Conservation (phyloP, 192 early-diverging fungal species). For the Paraglomus brasilianum region DNA sequence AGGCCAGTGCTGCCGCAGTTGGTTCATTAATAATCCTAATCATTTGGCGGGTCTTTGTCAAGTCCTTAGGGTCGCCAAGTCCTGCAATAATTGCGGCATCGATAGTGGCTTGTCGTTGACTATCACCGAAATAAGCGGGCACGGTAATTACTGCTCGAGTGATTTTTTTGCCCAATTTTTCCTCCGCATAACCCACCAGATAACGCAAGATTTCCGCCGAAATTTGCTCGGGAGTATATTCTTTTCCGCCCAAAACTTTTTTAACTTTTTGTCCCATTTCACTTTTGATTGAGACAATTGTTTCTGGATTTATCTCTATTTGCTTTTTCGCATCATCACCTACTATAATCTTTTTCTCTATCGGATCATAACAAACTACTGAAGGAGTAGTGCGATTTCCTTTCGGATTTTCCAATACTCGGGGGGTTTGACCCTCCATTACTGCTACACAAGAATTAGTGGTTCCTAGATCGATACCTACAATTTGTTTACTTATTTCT, state of each 20-base stretch:
- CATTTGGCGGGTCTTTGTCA: too few relatives aligned
- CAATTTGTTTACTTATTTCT: constrained; percentile 48
- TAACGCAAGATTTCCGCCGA: constrained; percentile 85
- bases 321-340: constrained; percentile 95
- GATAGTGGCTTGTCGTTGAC: constrained; percentile 85
- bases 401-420: constrained; percentile 89
- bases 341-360: constrained; percentile 94
- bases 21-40: constrained; percentile 86
- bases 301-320: constrained; percentile 94
- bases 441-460: constrained; percentile 94
- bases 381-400: constrained; percentile 81
- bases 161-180: constrained; percentile 88
- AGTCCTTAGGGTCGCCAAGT: too few relatives aligned
- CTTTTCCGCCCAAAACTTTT: constrained; percentile 87
- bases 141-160: constrained; percentile 87
- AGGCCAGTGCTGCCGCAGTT: constrained; percentile 83
- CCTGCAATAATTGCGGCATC: constrained; percentile 82
- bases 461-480: constrained; percentile 94
- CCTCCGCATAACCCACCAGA: constrained; percentile 85
- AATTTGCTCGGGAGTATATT: constrained; percentile 95
- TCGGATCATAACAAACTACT: constrained; percentile 80
- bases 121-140: constrained; percentile 91
- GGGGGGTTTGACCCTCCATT: constrained; percentile 88
- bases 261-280: constrained; percentile 81
- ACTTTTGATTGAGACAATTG: constrained; percentile 69